Percentiles rank a stretch among this genome's conserved stretches.
phyloP scores from a whole-genome alignment of 768 basidiomycete species.

The Cantharellus cinnabarinus region DNA sequence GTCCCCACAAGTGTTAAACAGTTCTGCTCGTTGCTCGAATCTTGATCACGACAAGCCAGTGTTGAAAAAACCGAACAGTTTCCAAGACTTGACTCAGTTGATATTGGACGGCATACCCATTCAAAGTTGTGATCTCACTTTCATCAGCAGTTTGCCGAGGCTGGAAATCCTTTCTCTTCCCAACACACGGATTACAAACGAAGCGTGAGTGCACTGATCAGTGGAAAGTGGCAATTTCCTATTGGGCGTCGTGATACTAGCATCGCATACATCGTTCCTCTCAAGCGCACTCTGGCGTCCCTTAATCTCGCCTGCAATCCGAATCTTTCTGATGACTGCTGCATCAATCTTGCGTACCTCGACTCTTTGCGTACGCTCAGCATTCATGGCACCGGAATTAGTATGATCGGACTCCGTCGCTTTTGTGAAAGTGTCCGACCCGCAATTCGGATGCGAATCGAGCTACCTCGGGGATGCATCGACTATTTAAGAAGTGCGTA shows the following conservation, averaged over 20 bases:
- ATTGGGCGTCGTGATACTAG: background rate
- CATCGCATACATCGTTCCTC: background rate
- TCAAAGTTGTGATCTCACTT: background rate
- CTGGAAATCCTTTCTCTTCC: background rate
- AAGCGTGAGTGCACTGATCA: background rate
- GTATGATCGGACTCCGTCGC: background rate
- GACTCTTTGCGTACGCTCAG: background rate
- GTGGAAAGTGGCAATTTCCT: background rate
- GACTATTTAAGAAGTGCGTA: background rate
- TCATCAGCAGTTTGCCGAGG: background rate
- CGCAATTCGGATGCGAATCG: background rate
- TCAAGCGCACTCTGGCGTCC: background rate
- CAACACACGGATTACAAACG: background rate
- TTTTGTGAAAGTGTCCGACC: background rate
- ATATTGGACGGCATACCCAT: background rate
- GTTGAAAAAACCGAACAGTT: background rate
- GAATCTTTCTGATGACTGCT: background rate
- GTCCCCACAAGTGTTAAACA: background rate
- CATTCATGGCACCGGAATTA: background rate
- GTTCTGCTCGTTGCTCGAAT: background rate
- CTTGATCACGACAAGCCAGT: background rate
- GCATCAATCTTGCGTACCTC: background rate
- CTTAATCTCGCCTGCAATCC: background rate
- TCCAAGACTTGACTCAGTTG: background rate
- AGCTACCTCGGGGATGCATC: background rate